Percentiles rank a stretch among this genome's conserved stretches.
Evolutionary conservation across 2,329 filamentous ascomycete species (phyloP).

Genomic region (Xylaria arbuscula): DNA sequence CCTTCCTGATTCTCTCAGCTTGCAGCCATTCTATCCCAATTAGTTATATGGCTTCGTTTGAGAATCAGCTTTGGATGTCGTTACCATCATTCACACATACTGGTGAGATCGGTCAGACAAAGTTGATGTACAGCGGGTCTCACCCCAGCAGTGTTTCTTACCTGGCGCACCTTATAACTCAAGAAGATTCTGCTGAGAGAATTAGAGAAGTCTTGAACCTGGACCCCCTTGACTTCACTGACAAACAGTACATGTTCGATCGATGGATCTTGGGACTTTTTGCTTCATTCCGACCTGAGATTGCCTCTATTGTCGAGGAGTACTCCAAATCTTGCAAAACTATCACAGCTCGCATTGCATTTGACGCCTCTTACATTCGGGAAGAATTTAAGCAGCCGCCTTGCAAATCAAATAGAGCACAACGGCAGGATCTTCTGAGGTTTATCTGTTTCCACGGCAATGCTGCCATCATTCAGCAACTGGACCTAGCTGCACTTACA

Average conservation of each 20-base stretch:
- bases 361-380: conserved; percentile 8
- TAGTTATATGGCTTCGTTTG: neutral
- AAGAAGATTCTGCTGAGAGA: neutral
- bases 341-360: neutral
- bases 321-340: conserved; percentile 16
- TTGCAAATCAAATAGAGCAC: neutral
- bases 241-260: conserved; percentile 21
- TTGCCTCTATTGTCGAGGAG: conserved; percentile 17
- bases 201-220: conserved; percentile 19
- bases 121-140: neutral
- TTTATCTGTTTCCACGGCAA: conserved; percentile 14
- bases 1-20: neutral
- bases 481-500: conserved; percentile 4
- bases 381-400: conserved; percentile 9
- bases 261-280: conserved; percentile 33
- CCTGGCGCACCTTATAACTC: conserved; percentile 4
- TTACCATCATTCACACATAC: neutral
- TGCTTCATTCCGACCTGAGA: conserved; percentile 11
- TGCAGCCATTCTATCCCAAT: conserved; percentile 7
- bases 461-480: conserved; percentile 16
- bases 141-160: neutral
- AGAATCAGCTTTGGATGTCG: neutral
- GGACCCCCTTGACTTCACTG: conserved; percentile 12
- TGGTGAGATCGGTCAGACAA: neutral
- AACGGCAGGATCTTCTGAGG: conserved; percentile 1